Evolutionary conservation across 805 yeast genomes (phyloP).

Genomic region (Kodamaea sagamina): DNA sequence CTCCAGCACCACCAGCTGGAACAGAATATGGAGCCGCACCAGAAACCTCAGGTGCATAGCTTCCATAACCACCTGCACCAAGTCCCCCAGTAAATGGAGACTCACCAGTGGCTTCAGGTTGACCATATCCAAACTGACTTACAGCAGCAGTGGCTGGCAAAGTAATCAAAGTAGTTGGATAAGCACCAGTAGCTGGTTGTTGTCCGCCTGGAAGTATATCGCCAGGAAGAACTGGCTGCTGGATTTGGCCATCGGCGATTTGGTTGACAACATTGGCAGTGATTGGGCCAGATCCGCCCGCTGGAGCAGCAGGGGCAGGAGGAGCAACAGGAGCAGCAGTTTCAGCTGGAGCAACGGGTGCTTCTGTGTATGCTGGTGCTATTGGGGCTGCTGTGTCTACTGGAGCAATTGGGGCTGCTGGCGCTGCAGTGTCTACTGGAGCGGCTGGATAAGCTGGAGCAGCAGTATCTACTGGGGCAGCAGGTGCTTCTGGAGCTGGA

Average conservation of each 20-base stretch:
- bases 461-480: not conserved
- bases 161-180: conserved; percentile 15
- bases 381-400: conserved; percentile 14
- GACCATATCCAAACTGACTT: no score
- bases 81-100: no score
- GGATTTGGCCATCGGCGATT: conserved; percentile 35
- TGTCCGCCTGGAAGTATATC: conserved; percentile 42
- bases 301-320: conserved; percentile 17
- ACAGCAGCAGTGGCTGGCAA: no score
- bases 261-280: conserved; percentile 26
- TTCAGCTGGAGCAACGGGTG: conserved; percentile 21
- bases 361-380: no score
- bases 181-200: conserved; percentile 28
- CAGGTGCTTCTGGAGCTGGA: no score
- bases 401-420: conserved; percentile 18
- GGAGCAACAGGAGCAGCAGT: conserved; percentile 16
- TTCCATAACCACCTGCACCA: no score
- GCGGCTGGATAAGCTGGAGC: conserved; percentile 15
- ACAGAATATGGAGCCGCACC: no score
- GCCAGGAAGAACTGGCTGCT: conserved; percentile 19
- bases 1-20: no score
- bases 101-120: no score
- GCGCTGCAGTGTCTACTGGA: conserved; percentile 1
- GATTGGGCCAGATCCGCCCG: conserved; percentile 18
- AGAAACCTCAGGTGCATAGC: no score